phyloP scores from a whole-genome alignment of 768 basidiomycete species.

The Phylloporus sp. region DNA sequence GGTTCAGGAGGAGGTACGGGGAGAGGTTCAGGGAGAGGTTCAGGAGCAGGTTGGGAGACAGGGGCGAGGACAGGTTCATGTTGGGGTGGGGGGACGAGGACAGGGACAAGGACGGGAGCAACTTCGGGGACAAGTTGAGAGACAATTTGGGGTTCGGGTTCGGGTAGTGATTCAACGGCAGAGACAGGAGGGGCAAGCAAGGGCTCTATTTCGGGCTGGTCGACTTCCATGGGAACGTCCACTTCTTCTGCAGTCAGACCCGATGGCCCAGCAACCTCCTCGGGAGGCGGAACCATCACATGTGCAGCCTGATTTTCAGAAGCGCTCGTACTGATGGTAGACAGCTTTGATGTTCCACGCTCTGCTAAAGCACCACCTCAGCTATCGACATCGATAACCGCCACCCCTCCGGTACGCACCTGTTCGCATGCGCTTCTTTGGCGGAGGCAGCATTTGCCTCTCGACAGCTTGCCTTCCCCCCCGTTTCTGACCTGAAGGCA shows the following conservation, averaged over 20 bases:
- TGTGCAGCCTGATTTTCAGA: slow-evolving; percentile 43
- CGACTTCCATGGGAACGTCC: slow-evolving; percentile 16
- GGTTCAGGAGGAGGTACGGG: neutral
- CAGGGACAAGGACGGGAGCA: neutral
- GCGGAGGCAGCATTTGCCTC: slow-evolving; percentile 42
- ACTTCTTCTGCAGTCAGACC: slow-evolving; percentile 17
- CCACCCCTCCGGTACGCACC: slow-evolving; percentile 28
- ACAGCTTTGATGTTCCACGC: slow-evolving; percentile 40
- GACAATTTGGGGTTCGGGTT: neutral
- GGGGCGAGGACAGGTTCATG: neutral
- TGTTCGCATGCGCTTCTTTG: slow-evolving; percentile 50
- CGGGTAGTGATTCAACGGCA: neutral
- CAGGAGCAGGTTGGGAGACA: neutral
- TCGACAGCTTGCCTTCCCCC: slow-evolving; percentile 50
- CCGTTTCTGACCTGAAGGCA: slow-evolving; percentile 68
- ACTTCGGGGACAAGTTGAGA: neutral
- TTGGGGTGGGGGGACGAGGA: neutral
- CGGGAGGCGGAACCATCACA: slow-evolving; percentile 19
- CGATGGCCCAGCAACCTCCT: slow-evolving; percentile 26
- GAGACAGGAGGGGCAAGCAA: neutral
- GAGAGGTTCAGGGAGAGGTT: neutral
- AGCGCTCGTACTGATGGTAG: slow-evolving; percentile 41
- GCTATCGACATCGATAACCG: neutral
- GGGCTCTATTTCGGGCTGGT: slow-evolving; percentile 7
- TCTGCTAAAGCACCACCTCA: slow-evolving; percentile 17